Evolutionary conservation across 257 asterid species (phyloP), one percentile per base, ranked within the genome.

Genomic region (Schizonepeta tenuifolia): DNA sequence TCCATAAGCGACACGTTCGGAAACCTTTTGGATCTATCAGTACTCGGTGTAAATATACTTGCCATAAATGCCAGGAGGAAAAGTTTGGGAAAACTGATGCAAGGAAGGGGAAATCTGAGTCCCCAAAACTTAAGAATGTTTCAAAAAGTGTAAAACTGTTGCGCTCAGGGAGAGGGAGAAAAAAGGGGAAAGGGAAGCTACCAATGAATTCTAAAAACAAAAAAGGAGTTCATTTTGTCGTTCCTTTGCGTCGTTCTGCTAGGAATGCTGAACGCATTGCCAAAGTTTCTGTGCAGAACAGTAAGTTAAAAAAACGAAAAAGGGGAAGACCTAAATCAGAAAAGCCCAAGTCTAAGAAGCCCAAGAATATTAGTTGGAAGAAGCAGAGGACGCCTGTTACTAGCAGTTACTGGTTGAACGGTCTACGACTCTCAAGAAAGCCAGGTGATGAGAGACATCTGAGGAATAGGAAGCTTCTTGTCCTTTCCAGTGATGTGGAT

Each of bases 211-310:
- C 80, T 20, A 78, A 63, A 79, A 85, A 67, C 59, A 83, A 58
- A 46, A 86, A 75, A 75, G 70, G 79, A 64, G 83, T 71, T 75
- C 71, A 85, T 47, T 21, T 85, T 56, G 84, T 77, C 69, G 77
- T 85, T 65, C 95, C 98, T 75, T 77, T 90, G 80, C 88, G 98
- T n/a, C 93, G 98, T 43, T 93, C 98, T 72, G 87, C 95, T 61
- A 90, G 98, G 82, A 79, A 78, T 74, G 86, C 87, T 67, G 93
- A 83, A 77, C 81, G 84, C 24, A 57, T 74, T 59, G 66, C 77
- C 51, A 84, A 82, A 76, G 40, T 77, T n/a, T 54, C 86, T 38
- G 75, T 79, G 65, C 83, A 78, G 80, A 84, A 70, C 38, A 76
- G 80, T 4, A 89, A 79, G 82, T 76, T 69, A 12, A 85, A 76